Percentiles rank a stretch among this genome's conserved stretches.
Evolutionary conservation across 768 basidiomycete genomes (phyloP).

Genomic region (Pleurotus pulmonarius): DNA sequence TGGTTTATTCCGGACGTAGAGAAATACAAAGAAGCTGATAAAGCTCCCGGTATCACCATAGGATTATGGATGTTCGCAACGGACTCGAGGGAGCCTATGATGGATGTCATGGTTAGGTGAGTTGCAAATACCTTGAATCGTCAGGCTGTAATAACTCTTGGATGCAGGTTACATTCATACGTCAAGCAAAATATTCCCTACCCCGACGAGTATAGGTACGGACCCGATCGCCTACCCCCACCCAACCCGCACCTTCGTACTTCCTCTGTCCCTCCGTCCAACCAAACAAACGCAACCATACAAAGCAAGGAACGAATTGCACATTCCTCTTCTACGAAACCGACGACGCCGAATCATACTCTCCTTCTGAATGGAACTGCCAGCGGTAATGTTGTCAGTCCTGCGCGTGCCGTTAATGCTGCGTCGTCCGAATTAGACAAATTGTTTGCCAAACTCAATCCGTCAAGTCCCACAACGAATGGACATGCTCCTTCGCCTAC

Average conservation of each 20-base stretch:
- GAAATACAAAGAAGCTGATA: slow-evolving; percentile 40
- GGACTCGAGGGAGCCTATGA: slow-evolving; percentile 67
- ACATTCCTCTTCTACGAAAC: background rate
- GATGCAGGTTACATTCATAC: slow-evolving; percentile 55
- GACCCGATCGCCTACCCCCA: slow-evolving; percentile 62
- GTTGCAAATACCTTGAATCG: slow-evolving; percentile 16
- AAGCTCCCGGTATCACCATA: slow-evolving; percentile 55
- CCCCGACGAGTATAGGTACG: slow-evolving; percentile 69
- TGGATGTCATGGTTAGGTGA: slow-evolving; percentile 67
- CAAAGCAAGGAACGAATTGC: background rate
- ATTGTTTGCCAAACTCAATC: slow-evolving; percentile 40
- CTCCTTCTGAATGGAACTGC: background rate
- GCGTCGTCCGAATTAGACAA: slow-evolving; percentile 41
- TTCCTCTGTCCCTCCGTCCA: slow-evolving; percentile 19
- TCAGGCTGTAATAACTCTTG: background rate
- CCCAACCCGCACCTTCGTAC: slow-evolving; percentile 38
- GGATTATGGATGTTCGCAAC: slow-evolving; percentile 76
- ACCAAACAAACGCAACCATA: background rate
- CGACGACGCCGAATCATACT: background rate
- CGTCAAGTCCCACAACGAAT: slow-evolving; percentile 15
- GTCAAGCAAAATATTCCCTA: slow-evolving; percentile 65
- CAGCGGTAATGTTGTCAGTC: background rate
- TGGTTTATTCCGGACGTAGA: slow-evolving; percentile 46
- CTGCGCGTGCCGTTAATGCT: slow-evolving; percentile 13
- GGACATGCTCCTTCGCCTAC: slow-evolving; percentile 14